Conservation (phyloP, 768 basidiomycete genomes). For the Kwoniella dejecticola region DNA sequence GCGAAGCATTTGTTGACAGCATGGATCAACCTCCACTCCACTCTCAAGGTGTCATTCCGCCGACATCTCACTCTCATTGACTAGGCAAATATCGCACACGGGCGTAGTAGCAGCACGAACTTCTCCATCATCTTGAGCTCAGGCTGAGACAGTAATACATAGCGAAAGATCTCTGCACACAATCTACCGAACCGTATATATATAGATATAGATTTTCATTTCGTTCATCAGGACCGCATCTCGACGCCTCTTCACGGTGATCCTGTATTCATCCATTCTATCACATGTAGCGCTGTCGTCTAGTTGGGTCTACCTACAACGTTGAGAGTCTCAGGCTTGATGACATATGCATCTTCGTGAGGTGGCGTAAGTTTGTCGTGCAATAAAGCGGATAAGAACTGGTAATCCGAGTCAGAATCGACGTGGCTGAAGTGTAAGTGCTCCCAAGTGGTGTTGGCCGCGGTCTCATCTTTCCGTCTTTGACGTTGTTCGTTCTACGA, state of each 20-base stretch:
- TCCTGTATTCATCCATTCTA: not conserved
- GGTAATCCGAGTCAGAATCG: slow-evolving; percentile 72
- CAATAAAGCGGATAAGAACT: slow-evolving; percentile 65
- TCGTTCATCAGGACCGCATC: too few species aligned
- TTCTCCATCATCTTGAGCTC: too few species aligned
- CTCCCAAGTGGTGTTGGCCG: slow-evolving; percentile 71
- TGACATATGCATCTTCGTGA: slow-evolving; percentile 76
- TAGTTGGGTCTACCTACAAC: slow-evolving; percentile 11
- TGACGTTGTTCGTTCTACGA: slow-evolving; percentile 87
- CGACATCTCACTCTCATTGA: too few species aligned
- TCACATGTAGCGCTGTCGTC: not conserved
- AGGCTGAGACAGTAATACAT: too few species aligned
- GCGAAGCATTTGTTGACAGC: too few species aligned
- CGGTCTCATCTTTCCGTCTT: slow-evolving; percentile 75
- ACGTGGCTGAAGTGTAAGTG: slow-evolving; percentile 75
- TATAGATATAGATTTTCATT: too few species aligned
- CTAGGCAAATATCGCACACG: too few species aligned
- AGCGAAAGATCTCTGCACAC: too few species aligned
- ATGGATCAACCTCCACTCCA: not conserved
- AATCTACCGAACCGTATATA: too few species aligned
- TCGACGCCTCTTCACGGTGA: too few species aligned
- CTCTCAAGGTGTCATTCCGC: not conserved
- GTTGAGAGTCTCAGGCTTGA: slow-evolving; percentile 54
- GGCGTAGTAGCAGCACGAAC: too few species aligned
- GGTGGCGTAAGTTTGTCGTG: slow-evolving; percentile 64